phyloP scores from a whole-genome alignment of 2,329 filamentous ascomycete species.

The Scedosporium aurantiacum region DNA sequence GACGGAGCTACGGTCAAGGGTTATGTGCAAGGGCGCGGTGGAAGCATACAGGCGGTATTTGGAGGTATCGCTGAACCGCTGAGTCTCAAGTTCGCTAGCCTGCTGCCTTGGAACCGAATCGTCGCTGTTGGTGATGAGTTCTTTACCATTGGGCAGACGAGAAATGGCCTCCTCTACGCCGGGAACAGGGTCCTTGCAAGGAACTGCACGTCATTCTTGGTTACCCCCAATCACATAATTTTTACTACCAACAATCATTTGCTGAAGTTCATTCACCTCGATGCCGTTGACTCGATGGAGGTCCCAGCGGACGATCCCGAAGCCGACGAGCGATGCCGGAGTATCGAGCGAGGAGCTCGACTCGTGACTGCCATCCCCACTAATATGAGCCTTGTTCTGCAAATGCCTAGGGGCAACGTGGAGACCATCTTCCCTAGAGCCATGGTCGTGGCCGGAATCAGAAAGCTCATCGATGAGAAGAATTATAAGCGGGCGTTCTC shows the following conservation, averaged over 20 bases:
- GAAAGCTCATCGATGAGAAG: slow-evolving; percentile 65
- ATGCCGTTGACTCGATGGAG: slow-evolving; percentile 59
- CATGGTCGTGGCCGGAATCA: slow-evolving; percentile 82
- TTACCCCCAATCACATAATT: slow-evolving; percentile 73
- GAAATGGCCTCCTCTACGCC: slow-evolving; percentile 67
- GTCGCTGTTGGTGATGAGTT: slow-evolving; percentile 28
- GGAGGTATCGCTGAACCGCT: slow-evolving; percentile 21
- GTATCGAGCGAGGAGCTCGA: slow-evolving; percentile 77
- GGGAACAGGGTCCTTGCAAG: slow-evolving; percentile 63
- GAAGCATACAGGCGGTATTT: slow-evolving; percentile 31
- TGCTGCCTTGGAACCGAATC: slow-evolving; percentile 43
- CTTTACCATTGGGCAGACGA: slow-evolving; percentile 54
- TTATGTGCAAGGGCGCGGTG: slow-evolving; percentile 35
- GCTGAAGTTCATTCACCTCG: slow-evolving; percentile 85
- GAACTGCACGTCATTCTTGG: slow-evolving; percentile 83
- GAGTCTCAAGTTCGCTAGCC: slow-evolving; percentile 27
- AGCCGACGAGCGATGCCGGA: slow-evolving; percentile 82
- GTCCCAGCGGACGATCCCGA: slow-evolving; percentile 82
- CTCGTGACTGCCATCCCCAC: slow-evolving; percentile 85
- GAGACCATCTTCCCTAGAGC: slow-evolving; percentile 92
- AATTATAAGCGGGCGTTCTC: slow-evolving; percentile 78
- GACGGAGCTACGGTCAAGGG: slow-evolving; percentile 18
- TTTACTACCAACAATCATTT: slow-evolving; percentile 89
- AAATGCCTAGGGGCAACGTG: slow-evolving; percentile 92
- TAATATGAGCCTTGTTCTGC: slow-evolving; percentile 72